Conservation (phyloP, 1,284 basidiomycete species). For the Kalmanozyma brasiliensis region DNA sequence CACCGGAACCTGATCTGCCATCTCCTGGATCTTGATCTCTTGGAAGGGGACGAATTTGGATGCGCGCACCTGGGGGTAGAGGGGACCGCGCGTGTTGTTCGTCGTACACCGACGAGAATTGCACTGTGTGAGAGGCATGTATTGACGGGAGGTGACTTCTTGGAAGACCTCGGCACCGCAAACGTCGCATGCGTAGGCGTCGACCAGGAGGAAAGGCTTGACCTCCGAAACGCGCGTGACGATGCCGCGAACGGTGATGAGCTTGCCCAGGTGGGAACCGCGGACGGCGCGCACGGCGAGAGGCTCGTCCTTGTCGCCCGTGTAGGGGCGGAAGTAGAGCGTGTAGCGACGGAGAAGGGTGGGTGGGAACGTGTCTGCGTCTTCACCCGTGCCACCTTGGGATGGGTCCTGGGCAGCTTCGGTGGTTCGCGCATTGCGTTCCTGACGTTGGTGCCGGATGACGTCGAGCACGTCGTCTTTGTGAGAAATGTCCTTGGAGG, state of each 20-base stretch:
- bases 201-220: constrained; percentile 94
- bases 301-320: constrained; percentile 68
- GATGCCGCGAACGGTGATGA: constrained; percentile 96
- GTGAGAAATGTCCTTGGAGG: constrained; percentile 81
- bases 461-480: constrained; percentile 72
- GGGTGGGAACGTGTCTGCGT: constrained; percentile 73
- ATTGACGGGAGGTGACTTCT: constrained; percentile 92
- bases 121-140: constrained; percentile 88
- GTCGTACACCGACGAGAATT: constrained; percentile 77
- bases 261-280: constrained; percentile 83
- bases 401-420: constrained; percentile 53
- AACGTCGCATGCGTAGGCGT: constrained; percentile 97
- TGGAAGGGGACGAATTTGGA: constrained; percentile 98
- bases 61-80: constrained; percentile 97
- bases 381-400: constrained; percentile 34
- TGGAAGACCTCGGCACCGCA: constrained; percentile 99
- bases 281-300: constrained; percentile 92
- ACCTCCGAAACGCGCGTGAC: constrained; percentile 99
- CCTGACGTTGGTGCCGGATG: constrained; percentile 80
- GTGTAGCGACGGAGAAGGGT: constrained; percentile 93
- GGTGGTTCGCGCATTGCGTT: constrained; percentile 83
- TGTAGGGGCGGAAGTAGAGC: constrained; percentile 88
- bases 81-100: constrained; percentile 86
- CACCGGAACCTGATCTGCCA: constrained; percentile 99
- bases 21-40: constrained; percentile 98